phyloP scores from a whole-genome alignment of 805 yeast species.

The Cyberlindnera maritima region DNA sequence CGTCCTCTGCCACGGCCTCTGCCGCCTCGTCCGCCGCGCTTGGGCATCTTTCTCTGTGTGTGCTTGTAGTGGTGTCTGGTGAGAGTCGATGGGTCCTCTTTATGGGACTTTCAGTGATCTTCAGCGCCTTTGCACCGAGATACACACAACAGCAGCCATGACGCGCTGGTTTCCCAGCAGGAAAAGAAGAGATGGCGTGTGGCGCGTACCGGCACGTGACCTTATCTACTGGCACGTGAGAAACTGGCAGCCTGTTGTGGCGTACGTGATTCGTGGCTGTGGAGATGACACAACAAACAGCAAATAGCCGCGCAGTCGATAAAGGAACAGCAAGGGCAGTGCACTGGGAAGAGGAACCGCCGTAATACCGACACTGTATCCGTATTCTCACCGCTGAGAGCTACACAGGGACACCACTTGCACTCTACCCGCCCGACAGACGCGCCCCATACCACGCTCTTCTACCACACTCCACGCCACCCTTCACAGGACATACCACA shows the following conservation, averaged over 20 bases:
- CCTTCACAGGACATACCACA: background rate
- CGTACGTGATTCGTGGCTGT: background rate
- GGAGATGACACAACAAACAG: constrained; percentile 2
- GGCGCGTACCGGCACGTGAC: constrained; percentile 1
- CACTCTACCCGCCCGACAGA: background rate
- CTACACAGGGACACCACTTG: background rate
- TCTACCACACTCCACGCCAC: constrained; percentile 3
- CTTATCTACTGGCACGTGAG: constrained; percentile 3
- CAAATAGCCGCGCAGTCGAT: background rate
- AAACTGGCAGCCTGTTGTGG: background rate
- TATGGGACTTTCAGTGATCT: background rate
- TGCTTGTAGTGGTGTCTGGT: background rate
- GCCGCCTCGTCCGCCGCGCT: constrained; percentile 24
- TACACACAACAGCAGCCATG: too few species aligned
- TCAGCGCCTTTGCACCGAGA: background rate
- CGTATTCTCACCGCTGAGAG: background rate
- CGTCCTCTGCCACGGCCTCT: constrained; percentile 27
- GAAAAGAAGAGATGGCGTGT: background rate
- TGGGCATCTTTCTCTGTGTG: constrained; percentile 29
- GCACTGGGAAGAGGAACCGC: background rate
- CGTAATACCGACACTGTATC: background rate
- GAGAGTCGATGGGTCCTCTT: background rate
- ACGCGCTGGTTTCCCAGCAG: background rate
- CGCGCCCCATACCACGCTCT: background rate
- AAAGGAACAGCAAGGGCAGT: background rate